Evolutionary conservation across 768 basidiomycete genomes (phyloP), one percentile per base, ranked within the genome.

Genomic region (Naganishia kalamii): DNA sequence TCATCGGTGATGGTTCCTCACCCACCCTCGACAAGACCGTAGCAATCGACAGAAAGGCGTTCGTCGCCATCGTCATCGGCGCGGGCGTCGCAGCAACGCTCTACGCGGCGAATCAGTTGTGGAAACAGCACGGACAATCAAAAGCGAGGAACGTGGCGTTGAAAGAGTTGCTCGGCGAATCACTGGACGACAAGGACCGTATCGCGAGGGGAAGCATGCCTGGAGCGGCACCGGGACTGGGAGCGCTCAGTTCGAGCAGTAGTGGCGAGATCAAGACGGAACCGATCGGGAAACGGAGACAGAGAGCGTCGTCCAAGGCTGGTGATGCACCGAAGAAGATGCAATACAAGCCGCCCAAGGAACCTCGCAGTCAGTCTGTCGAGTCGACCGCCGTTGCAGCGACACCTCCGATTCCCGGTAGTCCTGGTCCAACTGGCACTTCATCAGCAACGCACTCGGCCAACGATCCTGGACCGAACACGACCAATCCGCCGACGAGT

Each of bases 81-180:
- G 37, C 35, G 4, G 8, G 15, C 17, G n/a, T 57, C 13, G 13
- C 10, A 6, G 19, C 27, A 3, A 35, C 27, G 54, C 1, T 41
- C 15, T 15, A 25, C 2, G 6, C 40, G 8, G 54, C 40, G 17
- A 19, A 15, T 2, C 37, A 40, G 30, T 57, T 33, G 54, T 41
- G 35, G 54, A 35, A 57, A 33, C 54, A 57, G 54, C 37, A 57
- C 40, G 54, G 21, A 25, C 33, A 35, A 57, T 57, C 54, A 25
- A 37, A 15, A 27, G 33, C 35, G 54, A 57, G 54, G 19, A 23
- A 33, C n/a, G 54, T 23, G 23, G 54, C 54, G 11, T 40, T 57
- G 23, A 19, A 35, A n/a, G 54, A 57, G 33, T 37, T 57, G 7
- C 23, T 57, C 13, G 54, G 54, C 6, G 43, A 44, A 15, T 13